Percentiles rank a stretch among this genome's conserved stretches.
These are phyloP conservation scores for Moringa oleifera DNA, from an alignment of 345 rosid genomes.

Conservation along the genomic window DNA sequence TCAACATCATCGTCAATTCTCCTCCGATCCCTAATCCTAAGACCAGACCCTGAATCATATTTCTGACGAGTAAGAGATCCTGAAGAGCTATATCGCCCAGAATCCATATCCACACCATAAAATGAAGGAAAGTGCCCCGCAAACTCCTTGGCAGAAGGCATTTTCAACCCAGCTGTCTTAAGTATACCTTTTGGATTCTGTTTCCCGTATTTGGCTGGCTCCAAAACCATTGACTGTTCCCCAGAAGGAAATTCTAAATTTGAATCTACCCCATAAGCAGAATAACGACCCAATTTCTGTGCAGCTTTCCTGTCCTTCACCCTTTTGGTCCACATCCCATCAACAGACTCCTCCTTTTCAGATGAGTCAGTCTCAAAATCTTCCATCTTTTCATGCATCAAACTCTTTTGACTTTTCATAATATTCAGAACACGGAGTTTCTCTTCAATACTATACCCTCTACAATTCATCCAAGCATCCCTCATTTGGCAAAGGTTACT, in stretches of 20 bases:
- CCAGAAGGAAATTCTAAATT: constrained; percentile 44
- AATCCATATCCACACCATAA: constrained; percentile 43
- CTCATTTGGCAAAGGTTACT: constrained; percentile 73
- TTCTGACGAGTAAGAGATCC: constrained; percentile 32
- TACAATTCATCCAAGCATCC: constrained; percentile 82
- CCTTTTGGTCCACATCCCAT: constrained; percentile 53
- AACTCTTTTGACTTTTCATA: constrained; percentile 73
- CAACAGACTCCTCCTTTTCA: constrained; percentile 52
- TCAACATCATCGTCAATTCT: constrained; percentile 45
- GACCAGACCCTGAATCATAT: constrained; percentile 40
- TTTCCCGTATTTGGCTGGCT: constrained; percentile 47
- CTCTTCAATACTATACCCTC: constrained; percentile 82
- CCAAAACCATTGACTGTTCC: constrained; percentile 29
- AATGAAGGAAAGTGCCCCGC: constrained; percentile 35
- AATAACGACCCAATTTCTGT: constrained; percentile 35
- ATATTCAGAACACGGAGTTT: constrained; percentile 85
- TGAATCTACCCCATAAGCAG: constrained; percentile 35
- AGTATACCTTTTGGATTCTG: constrained; percentile 54
- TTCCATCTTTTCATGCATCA: constrained; percentile 68
- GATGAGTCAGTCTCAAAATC: constrained; percentile 58
- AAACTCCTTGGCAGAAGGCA: constrained; percentile 32
- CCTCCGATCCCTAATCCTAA: constrained; percentile 44
- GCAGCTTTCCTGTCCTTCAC: constrained; percentile 48
- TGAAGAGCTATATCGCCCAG: constrained; percentile 38
- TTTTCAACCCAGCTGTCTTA: constrained; percentile 49